Conservation (phyloP, 1,284 basidiomycete genomes). For the Microbotryomycetes sp. region DNA sequence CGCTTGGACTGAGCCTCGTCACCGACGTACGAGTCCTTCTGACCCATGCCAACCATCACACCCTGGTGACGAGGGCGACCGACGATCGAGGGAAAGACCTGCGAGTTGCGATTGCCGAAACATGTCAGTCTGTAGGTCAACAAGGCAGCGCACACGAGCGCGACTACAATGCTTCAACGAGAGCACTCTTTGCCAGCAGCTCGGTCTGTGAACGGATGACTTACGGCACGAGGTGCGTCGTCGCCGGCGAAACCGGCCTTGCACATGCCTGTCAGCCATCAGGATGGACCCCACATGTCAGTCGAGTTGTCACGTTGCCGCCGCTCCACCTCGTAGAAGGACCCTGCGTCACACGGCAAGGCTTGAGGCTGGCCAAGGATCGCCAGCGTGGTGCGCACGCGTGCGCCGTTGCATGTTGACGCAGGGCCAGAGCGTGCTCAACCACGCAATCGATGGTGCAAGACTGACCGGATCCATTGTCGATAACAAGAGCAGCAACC, state of each 20-base stretch:
- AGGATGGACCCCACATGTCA: slow-evolving; percentile 11
- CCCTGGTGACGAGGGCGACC: slow-evolving; percentile 87
- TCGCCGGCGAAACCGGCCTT: slow-evolving; percentile 81
- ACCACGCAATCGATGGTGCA: background rate
- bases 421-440: background rate
- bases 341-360: too few species aligned
- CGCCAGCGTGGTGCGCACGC: too few species aligned
- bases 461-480: slow-evolving; percentile 37
- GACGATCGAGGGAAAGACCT: slow-evolving; percentile 65
- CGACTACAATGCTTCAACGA: too few species aligned
- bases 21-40: slow-evolving; percentile 83
- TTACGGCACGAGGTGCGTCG: slow-evolving; percentile 66
- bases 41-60: slow-evolving; percentile 67
- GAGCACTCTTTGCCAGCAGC: background rate
- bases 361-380: too few species aligned
- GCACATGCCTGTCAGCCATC: slow-evolving; percentile 60
- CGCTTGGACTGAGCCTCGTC: slow-evolving; percentile 94
- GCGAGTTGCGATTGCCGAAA: too few species aligned
- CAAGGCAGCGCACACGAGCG: background rate
- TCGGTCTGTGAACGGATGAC: background rate
- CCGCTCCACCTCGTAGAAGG: too few species aligned
- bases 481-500: slow-evolving; percentile 42
- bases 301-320: background rate
- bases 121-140: too few species aligned
- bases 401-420: background rate